Evolutionary conservation across 108 stramenopile genomes (phyloP), one percentile per base, ranked within the genome.

Genomic region (Heterococcus sp.): DNA sequence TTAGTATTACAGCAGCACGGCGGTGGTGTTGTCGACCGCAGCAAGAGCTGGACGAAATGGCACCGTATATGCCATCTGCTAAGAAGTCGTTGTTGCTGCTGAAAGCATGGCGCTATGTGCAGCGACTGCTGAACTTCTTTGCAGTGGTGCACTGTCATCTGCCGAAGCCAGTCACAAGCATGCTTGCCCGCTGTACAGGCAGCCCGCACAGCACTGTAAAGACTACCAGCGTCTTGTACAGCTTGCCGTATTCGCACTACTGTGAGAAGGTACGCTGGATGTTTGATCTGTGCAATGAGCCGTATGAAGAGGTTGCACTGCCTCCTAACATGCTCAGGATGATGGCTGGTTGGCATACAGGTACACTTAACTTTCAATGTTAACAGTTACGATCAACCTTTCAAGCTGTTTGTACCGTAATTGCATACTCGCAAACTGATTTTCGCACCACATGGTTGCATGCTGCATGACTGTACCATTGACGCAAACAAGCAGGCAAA

Each of bases 251-350:
- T 4, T 37, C 30, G 1, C 63, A 65, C 65, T 75, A 36, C 74
- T 65, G 65, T 30, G 74, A 75, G 35, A 66, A 66, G 35, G 33
- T 40, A 21, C 64, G 74, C 34, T 75, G 74, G 74, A 37, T 33
- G n/a, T 65, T 75, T 27, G 74, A 75, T 14, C 74, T 75, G 28
- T 75, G 64, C 26, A 29, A 65, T 31, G 65, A 75, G 37, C 21
- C 3, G 1, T 75, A 65, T n/a, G 46, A 75, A 26, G 74, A 75
- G 65, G 39, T 75, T 58, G n/a, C n/a, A n/a, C n/a, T n/a, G n/a
- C n/a, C n/a, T n/a, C n/a, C n/a, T n/a, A n/a, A n/a, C n/a, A n/a
- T n/a, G n/a, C n/a, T n/a, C n/a, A n/a, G n/a, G n/a, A n/a, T n/a
- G n/a, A n/a, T n/a, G n/a, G n/a, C n/a, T n/a, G n/a, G n/a, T n/a